Base-by-base conservation (phyloP, 2,329 filamentous ascomycete genomes). In the Cercospora zeae-maydis region DNA sequence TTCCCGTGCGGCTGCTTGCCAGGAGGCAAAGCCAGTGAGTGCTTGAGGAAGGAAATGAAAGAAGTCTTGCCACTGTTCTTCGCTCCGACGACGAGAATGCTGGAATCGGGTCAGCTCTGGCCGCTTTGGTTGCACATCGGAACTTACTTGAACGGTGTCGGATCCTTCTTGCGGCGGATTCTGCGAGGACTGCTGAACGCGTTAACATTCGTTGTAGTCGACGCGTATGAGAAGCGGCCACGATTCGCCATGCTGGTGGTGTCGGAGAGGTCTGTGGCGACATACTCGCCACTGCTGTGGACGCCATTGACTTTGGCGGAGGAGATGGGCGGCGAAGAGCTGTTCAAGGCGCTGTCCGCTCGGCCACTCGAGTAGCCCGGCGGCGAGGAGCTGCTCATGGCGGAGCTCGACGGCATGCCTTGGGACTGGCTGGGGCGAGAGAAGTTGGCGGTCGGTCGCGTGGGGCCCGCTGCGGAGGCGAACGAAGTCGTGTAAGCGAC, bases 81-180 rank as follows among this genome's bases (percentile, higher is more conserved):
- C 55, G 92, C 89, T 64, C 95, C 95, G 72, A 98, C 86, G 64
- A 99, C 88, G 63, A 99, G 86, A 70, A 99, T 88, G 77, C 93
- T 98, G 66, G 24, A 36, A 49, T 16, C 21, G 11, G 16, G 34
- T 62, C 31, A 63, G 53, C 39, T 45, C 39, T 52, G 34, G 6
- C 10, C 16, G 19, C 16, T 42, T 11, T 45, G 39, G 27, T 33
- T 31, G 30, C 24, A 14, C 11, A 37, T 51, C 60, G 9, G 53
- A 27, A 85, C 92, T 85, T 82, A 98, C 93, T 99, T 99, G 85
- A 98, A 96, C 0, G 95, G 92, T 10, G 93, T 97, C 8, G 95
- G 95, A 74, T 99, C 95, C 82, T 96, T 98, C 80, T 95, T 88
- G 81, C 93, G 89, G 72, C 95, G 88, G 69, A 98, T 88, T 75